These are phyloP conservation scores for Cetraspora pellucida DNA, from an alignment of 192 early-diverging fungal genomes.

Conservation along the genomic window DNA sequence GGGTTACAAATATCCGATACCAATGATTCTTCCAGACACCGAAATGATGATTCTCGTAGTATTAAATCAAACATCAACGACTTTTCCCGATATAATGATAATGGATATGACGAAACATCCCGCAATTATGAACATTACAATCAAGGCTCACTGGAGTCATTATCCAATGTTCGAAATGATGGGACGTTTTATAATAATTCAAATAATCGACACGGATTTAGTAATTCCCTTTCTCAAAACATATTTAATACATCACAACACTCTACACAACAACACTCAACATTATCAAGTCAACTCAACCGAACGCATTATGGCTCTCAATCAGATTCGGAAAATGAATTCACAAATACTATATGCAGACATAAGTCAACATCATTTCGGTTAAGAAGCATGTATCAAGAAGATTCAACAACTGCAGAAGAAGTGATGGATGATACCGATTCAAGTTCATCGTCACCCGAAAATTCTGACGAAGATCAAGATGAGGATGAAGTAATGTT, in stretches of 20 bases:
- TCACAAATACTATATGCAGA: constrained; percentile 13
- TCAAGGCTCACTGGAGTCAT: background rate
- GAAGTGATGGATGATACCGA: background rate
- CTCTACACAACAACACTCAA: background rate
- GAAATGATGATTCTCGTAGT: constrained; percentile 14
- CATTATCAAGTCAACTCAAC: background rate
- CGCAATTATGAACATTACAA: background rate
- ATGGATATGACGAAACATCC: background rate
- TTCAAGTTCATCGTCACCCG: background rate
- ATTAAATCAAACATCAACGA: background rate
- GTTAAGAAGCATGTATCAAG: constrained; percentile 16
- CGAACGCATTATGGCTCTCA: background rate
- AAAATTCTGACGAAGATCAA: constrained; percentile 12
- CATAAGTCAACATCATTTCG: background rate
- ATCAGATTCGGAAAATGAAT: constrained; percentile 10
- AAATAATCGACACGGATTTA: background rate
- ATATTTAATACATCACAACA: no score
- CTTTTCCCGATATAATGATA: background rate
- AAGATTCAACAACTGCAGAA: background rate
- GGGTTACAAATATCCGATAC: background rate
- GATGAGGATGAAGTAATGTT: constrained; percentile 22
- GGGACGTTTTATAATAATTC: background rate
- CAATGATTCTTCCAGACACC: background rate
- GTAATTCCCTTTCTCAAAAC: background rate
- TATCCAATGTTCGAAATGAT: background rate